phyloP scores from a whole-genome alignment of 2,329 filamentous ascomycete genomes.

The Cyanodermella asteris region DNA sequence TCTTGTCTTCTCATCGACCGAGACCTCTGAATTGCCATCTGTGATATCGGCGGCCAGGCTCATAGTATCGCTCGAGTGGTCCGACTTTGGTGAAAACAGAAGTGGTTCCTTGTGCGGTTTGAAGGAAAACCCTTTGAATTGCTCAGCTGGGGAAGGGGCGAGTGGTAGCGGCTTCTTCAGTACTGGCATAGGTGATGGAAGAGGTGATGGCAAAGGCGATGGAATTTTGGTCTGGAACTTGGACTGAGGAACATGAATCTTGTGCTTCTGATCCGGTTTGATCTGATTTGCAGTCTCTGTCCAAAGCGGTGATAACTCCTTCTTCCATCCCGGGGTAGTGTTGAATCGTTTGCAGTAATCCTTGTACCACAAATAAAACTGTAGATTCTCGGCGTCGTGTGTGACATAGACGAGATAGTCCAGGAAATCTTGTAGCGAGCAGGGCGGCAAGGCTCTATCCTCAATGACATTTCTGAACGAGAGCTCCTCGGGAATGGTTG shows the following conservation, averaged over 20 bases:
- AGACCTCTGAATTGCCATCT: constrained; percentile 4
- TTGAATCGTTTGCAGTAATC: constrained; percentile 8
- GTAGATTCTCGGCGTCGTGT: constrained; percentile 10
- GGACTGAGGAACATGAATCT: constrained; percentile 2
- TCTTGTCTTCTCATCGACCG: constrained; percentile 8
- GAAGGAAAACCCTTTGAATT: constrained; percentile 1
- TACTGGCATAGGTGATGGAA: neutral
- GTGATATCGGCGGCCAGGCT: constrained; percentile 4
- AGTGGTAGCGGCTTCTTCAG: neutral
- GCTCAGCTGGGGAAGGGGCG: neutral
- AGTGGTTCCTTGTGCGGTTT: constrained; percentile 4
- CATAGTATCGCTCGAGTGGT: constrained; percentile 1
- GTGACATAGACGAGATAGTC: constrained; percentile 9
- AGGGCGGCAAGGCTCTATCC: constrained; percentile 8
- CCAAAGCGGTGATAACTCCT: constrained; percentile 9
- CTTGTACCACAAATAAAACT: constrained; percentile 8
- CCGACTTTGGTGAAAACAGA: constrained; percentile 4
- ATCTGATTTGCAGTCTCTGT: too few species aligned
- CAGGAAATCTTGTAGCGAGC: constrained; percentile 8
- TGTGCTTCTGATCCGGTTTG: constrained; percentile 4
- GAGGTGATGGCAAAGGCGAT: neutral
- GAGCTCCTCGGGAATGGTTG: constrained; percentile 8
- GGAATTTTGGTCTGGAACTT: constrained; percentile 3
- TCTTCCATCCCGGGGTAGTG: constrained; percentile 6
- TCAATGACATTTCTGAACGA: constrained; percentile 9